Percentiles rank a stretch among this genome's conserved stretches.
These are phyloP conservation scores for Cladorrhinum sp. DNA, from an alignment of 2,329 filamentous ascomycete genomes.

Conservation along the genomic window DNA sequence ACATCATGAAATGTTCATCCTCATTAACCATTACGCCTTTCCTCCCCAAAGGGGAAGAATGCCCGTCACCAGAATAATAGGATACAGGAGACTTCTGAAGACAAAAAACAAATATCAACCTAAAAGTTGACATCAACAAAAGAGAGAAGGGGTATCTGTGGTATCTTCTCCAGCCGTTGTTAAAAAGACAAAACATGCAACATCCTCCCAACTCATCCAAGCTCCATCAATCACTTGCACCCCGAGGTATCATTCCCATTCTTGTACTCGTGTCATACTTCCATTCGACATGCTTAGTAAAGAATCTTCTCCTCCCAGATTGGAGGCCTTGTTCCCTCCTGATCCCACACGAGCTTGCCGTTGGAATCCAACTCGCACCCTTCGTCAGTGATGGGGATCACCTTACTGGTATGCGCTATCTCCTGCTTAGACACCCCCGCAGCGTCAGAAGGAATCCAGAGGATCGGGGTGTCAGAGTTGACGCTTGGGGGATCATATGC, in stretches of 20 bases:
- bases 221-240: background rate
- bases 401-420: slow-evolving; percentile 65
- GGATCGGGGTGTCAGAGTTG: slow-evolving; percentile 57
- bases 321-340: slow-evolving; percentile 33
- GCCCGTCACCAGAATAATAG: background rate
- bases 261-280: background rate
- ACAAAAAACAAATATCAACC: background rate
- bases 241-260: no score
- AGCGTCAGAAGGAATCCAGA: slow-evolving; percentile 83
- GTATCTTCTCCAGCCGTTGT: background rate
- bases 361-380: slow-evolving; percentile 69
- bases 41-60: background rate
- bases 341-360: slow-evolving; percentile 45
- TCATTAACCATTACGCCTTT: background rate
- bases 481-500: slow-evolving; percentile 75
- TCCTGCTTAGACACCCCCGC: slow-evolving; percentile 76
- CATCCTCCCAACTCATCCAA: background rate
- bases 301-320: slow-evolving; percentile 37
- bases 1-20: background rate
- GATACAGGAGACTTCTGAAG: background rate
- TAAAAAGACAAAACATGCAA: background rate
- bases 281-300: slow-evolving; percentile 27
- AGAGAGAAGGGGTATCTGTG: background rate
- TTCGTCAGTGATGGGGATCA: slow-evolving; percentile 79
- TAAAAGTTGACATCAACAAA: background rate